Evolutionary conservation across 768 basidiomycete species (phyloP).

Genomic region (Piloderma croceum): DNA sequence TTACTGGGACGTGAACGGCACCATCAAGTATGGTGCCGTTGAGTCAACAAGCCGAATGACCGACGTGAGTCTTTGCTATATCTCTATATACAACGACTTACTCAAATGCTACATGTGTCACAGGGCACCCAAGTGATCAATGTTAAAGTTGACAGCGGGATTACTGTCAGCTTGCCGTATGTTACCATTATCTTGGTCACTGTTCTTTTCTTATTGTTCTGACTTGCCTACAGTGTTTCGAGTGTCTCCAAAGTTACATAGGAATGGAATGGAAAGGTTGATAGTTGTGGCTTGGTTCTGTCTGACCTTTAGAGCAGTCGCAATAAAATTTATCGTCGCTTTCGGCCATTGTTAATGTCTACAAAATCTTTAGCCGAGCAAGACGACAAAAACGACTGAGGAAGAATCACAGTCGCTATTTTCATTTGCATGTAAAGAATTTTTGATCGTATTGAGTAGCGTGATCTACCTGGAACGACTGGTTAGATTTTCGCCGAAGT

Average conservation of each 20-base stretch:
- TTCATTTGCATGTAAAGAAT: too few species aligned
- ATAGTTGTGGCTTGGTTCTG: too few species aligned
- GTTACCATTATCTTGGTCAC: conserved; percentile 19
- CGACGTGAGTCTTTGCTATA: conserved; percentile 49
- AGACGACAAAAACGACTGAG: too few species aligned
- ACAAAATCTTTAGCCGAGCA: too few species aligned
- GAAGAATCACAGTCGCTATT: too few species aligned
- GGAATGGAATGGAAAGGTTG: too few species aligned
- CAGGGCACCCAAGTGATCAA: conserved; percentile 60
- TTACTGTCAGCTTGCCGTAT: conserved; percentile 53
- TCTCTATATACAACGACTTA: neutral
- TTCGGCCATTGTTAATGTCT: too few species aligned
- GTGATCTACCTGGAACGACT: too few species aligned
- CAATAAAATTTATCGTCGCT: too few species aligned
- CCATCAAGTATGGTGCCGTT: conserved; percentile 57
- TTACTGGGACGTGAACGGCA: conserved; percentile 54
- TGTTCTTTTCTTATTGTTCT: conserved; percentile 3
- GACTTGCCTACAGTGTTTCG: conserved; percentile 37
- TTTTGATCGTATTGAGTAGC: too few species aligned
- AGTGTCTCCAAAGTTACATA: conserved; percentile 43
- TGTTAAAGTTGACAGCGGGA: conserved; percentile 45
- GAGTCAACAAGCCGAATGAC: conserved; percentile 44
- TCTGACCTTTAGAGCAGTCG: too few species aligned
- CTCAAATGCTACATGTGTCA: conserved; percentile 9
- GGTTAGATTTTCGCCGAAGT: too few species aligned